These are phyloP conservation scores for Wolfiporia cocos DNA, from an alignment of 1,284 basidiomycete species.

Conservation along the genomic window DNA sequence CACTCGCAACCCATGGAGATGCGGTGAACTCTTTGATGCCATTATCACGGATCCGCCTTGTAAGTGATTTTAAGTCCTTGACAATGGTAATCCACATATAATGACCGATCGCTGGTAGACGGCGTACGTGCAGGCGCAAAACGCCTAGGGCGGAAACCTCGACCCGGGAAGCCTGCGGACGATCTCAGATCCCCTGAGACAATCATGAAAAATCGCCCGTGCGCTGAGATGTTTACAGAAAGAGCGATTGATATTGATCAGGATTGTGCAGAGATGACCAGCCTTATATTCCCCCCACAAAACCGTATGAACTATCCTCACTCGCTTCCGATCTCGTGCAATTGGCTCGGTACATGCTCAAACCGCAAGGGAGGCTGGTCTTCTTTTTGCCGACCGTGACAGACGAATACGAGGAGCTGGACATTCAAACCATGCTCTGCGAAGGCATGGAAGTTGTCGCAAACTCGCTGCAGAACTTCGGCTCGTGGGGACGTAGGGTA, in stretches of 20 bases:
- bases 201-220: constrained; percentile 19
- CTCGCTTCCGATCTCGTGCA: constrained; percentile 80
- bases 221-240: constrained; percentile 6
- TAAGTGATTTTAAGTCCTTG: constrained; percentile 30
- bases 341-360: constrained; percentile 81
- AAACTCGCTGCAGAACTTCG: constrained; percentile 93
- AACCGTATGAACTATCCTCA: constrained; percentile 89
- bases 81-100: neutral
- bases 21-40: constrained; percentile 88
- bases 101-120: constrained; percentile 41
- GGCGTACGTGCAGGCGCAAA: constrained; percentile 97
- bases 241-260: neutral
- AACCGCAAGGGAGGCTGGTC: constrained; percentile 84
- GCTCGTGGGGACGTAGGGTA: constrained; percentile 90
- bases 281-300: constrained; percentile 82
- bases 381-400: constrained; percentile 94
- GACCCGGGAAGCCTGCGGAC: constrained; percentile 21
- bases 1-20: constrained; percentile 84
- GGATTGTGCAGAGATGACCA: constrained; percentile 38
- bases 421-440: constrained; percentile 67
- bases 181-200: constrained; percentile 1
- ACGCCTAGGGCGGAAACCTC: constrained; percentile 74
- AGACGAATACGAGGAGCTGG: constrained; percentile 85
- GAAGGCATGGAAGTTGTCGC: constrained; percentile 86
- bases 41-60: constrained; percentile 94